Evolutionary conservation across 179 eudicot genomes (phyloP), one percentile per base, ranked within the genome.

Genomic region (Actinidia chinensis): DNA sequence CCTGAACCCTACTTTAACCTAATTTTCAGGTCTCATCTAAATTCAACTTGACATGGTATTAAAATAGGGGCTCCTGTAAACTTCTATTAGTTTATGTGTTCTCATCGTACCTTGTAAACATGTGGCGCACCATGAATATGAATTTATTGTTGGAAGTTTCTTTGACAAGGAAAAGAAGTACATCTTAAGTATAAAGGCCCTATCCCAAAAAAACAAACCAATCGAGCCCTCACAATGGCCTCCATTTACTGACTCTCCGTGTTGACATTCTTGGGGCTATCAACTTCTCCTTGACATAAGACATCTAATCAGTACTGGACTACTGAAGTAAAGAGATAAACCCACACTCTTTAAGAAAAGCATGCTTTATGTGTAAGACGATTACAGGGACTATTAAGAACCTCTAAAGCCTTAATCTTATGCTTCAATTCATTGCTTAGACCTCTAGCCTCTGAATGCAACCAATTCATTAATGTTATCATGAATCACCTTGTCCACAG

Each of bases 211-310:
- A 94, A 97, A 25, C 97, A 93, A 82, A 97, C 98, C 82, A 81
- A 90, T 60, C 98, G 97, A 78, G 88, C 92, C 85, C 87, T 90
- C 68, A 93, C 90, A 83, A 94, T 88, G 70, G 97, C 89, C 82
- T 94, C 98, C 98, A 94, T 94, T n/a, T 42, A 94, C 91, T 65
- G 98, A 97, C 90, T 94, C 98, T 73, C 98, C 98, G 76, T 94
- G 98, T 81, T 93, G 97, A 81, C 90, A 89, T 81, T 94, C 98
- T 79, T 88, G 89, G 94, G 47, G 91, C 88, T 85, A 97, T 84
- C 85, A 91, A 68, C 78, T 90, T 94, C 86, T 93, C 98, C 98
- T 94, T n/a, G 86, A 36, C 55, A 25, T 73, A 78, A 63, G 56
- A 67, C 83, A 84, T 60, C 75, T 23, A 75, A 74, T 71, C 54